These are phyloP conservation scores for Verticillium longisporum DNA, from an alignment of 2,329 filamentous ascomycete genomes.

Conservation along the genomic window DNA sequence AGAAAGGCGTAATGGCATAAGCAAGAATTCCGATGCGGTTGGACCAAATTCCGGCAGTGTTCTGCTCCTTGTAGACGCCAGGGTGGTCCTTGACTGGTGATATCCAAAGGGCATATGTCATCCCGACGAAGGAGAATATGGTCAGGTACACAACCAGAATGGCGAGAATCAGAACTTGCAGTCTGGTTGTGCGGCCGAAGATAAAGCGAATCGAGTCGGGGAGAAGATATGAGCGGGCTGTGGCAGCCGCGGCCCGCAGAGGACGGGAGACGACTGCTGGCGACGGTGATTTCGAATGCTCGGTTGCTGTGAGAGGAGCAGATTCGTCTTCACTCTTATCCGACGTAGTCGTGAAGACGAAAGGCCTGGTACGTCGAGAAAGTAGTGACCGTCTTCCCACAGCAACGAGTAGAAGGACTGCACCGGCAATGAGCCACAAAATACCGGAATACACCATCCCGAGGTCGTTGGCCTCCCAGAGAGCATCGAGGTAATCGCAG, in stretches of 20 bases:
- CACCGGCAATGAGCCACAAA: constrained; percentile 39
- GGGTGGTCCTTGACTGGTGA: constrained; percentile 56
- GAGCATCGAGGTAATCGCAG: constrained; percentile 43
- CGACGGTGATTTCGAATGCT: constrained; percentile 12
- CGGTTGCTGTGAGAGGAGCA: constrained; percentile 11
- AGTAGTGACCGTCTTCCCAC: constrained; percentile 18
- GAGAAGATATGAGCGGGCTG: constrained; percentile 41
- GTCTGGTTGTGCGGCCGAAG: constrained; percentile 61
- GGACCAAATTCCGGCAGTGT: constrained; percentile 58
- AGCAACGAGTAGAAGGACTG: constrained; percentile 37
- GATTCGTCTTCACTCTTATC: constrained; percentile 7
- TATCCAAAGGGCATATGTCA: constrained; percentile 61
- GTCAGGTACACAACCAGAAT: constrained; percentile 55
- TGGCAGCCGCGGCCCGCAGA: constrained; percentile 15
- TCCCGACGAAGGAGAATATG: constrained; percentile 63
- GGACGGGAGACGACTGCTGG: constrained; percentile 25
- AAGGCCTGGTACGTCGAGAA: constrained; percentile 5
- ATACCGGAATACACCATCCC: constrained; percentile 45
- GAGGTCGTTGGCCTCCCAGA: constrained; percentile 40
- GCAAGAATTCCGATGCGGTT: constrained; percentile 67
- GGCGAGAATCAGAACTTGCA: constrained; percentile 58
- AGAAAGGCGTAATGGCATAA: constrained; percentile 67
- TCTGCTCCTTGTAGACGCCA: constrained; percentile 55
- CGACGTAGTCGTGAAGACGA: constrained; percentile 9
- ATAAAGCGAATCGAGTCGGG: constrained; percentile 50